Evolutionary conservation across 805 yeast species (phyloP).

Genomic region (Yamadazyma ubonensis): DNA sequence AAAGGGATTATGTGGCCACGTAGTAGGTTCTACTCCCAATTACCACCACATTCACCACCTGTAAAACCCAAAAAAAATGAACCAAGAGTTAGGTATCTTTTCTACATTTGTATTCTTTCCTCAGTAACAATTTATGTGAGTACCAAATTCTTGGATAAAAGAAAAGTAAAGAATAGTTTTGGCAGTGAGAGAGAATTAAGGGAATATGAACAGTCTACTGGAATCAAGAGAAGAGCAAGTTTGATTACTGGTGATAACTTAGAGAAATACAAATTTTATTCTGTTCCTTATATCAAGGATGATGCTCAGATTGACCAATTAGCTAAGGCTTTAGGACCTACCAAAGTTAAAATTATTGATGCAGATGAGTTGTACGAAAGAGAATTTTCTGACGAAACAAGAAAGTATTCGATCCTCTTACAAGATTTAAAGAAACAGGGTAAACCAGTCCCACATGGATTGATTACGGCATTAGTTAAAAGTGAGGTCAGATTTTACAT

Average conservation of each 20-base stretch:
- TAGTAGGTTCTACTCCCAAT: too few species aligned
- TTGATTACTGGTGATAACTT: conserved; percentile 38
- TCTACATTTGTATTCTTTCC: conserved; percentile 35
- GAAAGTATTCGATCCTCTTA: conserved; percentile 53
- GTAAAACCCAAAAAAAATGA: conserved; percentile 13
- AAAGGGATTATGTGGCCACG: too few species aligned
- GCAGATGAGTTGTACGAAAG: conserved; percentile 47
- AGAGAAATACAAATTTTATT: conserved; percentile 42
- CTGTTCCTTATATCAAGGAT: conserved; percentile 32
- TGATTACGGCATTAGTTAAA: conserved; percentile 50
- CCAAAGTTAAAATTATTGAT: conserved; percentile 45
- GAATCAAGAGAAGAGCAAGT: conserved; percentile 50
- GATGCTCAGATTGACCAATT: conserved; percentile 21
- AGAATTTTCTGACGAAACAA: conserved; percentile 44
- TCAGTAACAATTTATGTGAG: conserved; percentile 31
- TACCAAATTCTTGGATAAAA: conserved; percentile 28
- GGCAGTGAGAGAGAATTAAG: conserved; percentile 47
- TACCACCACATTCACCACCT: not conserved
- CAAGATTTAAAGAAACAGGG: conserved; percentile 36
- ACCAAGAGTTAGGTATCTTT: conserved; percentile 37
- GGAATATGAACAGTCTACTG: conserved; percentile 48
- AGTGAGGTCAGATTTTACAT: conserved; percentile 33
- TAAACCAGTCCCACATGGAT: conserved; percentile 41
- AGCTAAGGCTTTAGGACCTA: conserved; percentile 17
- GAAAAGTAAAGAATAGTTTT: conserved; percentile 37